Conservation (phyloP, 2,329 filamentous ascomycete species). For the Coniochaeta hoffmannii region DNA sequence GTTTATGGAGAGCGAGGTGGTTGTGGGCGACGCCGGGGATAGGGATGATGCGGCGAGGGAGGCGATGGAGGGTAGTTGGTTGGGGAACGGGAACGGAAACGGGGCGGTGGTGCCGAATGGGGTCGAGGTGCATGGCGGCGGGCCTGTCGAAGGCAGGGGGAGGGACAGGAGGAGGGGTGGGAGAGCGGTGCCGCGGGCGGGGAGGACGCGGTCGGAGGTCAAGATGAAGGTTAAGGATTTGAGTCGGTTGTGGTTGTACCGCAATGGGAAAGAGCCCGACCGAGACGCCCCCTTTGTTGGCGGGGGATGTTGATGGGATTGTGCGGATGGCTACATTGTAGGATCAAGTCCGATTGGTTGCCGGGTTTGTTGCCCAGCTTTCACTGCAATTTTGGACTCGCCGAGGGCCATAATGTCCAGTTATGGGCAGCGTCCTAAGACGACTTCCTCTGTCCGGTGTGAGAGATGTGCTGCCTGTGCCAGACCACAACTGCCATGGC, state of each 20-base stretch:
- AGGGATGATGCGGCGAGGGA: constrained; percentile 36
- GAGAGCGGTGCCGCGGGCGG: constrained; percentile 3
- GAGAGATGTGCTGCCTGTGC: no score
- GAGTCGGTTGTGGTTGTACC: constrained; percentile 55
- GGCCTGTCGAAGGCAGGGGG: constrained; percentile 13
- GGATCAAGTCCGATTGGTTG: not conserved
- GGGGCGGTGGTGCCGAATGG: constrained; percentile 17
- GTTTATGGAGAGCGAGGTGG: constrained; percentile 54
- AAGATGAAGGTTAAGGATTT: constrained; percentile 50
- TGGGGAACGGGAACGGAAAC: constrained; percentile 30
- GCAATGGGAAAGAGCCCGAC: constrained; percentile 48
- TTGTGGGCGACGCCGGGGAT: constrained; percentile 34
- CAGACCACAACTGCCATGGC: no score
- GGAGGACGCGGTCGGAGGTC: constrained; percentile 14
- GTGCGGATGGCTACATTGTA: not conserved
- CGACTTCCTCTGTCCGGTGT: no score
- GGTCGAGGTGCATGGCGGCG: constrained; percentile 20
- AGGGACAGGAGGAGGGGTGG: constrained; percentile 8
- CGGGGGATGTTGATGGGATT: not conserved
- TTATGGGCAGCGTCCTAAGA: not conserved
- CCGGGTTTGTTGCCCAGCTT: no score
- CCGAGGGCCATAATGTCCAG: not conserved
- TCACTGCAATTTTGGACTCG: no score
- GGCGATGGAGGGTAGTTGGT: constrained; percentile 39
- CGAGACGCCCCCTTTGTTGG: not conserved